Conservation (phyloP, 129 eudicot species). For the Daucus carota region DH1_v3.0 NC_030384.2:35613001-35613500, state of each 20-base stretch:
- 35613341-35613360: slow-evolving; percentile 23
- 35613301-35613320: slow-evolving; percentile 83
- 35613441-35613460: neutral
- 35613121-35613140: slow-evolving; percentile 42
- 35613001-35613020: slow-evolving; percentile 25
- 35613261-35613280: slow-evolving; percentile 38
- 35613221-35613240: neutral
- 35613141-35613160: slow-evolving; percentile 67
- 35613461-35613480: neutral
- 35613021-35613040: slow-evolving; percentile 50
- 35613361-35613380: neutral
- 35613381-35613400: neutral
- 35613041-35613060: slow-evolving; percentile 23
- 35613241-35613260: slow-evolving; percentile 40
- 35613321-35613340: slow-evolving; percentile 50
- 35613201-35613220: slow-evolving; percentile 2
- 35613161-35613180: slow-evolving; percentile 54
- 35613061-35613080: slow-evolving; percentile 69
- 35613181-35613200: slow-evolving; percentile 19
- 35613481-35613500: neutral
- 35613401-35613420: neutral
- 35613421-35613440: neutral
- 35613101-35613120: slow-evolving; percentile 52
- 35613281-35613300: slow-evolving; percentile 74
- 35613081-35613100: slow-evolving; percentile 72